Base-by-base conservation (phyloP, 1,284 basidiomycete genomes). In the Cutaneotrichosporon sp. region DNA sequence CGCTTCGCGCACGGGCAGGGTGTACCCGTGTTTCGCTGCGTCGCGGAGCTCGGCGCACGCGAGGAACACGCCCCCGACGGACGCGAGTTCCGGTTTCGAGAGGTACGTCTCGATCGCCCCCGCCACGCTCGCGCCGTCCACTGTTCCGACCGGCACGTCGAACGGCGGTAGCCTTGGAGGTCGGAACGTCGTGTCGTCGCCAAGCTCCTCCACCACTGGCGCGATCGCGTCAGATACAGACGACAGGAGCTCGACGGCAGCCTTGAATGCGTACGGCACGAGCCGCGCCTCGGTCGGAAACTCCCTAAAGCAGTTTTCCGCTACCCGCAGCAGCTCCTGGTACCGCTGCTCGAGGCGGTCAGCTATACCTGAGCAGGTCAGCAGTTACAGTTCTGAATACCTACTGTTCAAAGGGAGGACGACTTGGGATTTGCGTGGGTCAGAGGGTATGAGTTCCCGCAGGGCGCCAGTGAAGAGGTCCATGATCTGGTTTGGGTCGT, bases 401-500 rank as follows among this genome's bases (percentile, higher is more conserved):
- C 40, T 37, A 66, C 66, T 54, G 21, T 58, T 43, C 30, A 68
- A 20, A 8, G 35, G 34, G 10, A 70, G 42, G 9, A 55, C 51
- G 7, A 66, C 58, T 30, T 62, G 60, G 12, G 55, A 41, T 49
- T 63, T 65, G 10, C 56, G 46, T 2, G 55, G 49, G 21, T 63
- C 47, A 8, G 47, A 21, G 0, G 58, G 56, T 1, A 67, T 38
- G 3, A 65, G 49, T 1, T 40, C 33, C 15, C 48, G 48, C 18
- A 69, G 13, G 0, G 54, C 55, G 1, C 41, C 38, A 0, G 46
- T 43, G 38, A 73, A 65, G 12, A 56, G 46, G n/a, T 51, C 47
- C 44, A 67, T 66, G 12, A 70, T 49, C 41, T 66, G 63, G 15
- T 70, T 62, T 0, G 62, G 55, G 12, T 55, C 47, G 13, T 63